These are phyloP conservation scores for Fusarium sp. DNA, from an alignment of 2,329 filamentous ascomycete genomes.

Conservation along the genomic window DNA sequence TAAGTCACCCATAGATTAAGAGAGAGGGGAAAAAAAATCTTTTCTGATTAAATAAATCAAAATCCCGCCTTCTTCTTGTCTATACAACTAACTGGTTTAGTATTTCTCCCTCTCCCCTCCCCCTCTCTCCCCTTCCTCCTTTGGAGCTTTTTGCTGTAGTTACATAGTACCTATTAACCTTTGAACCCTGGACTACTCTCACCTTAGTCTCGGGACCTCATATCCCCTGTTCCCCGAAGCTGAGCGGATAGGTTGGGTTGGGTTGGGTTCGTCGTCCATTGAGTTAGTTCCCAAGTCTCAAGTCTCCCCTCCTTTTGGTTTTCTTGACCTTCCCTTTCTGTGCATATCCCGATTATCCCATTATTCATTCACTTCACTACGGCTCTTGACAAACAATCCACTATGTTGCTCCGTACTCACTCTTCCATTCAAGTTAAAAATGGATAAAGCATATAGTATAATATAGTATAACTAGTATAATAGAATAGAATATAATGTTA, in stretches of 20 bases:
- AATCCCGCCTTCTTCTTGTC: slow-evolving; percentile 4
- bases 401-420: neutral
- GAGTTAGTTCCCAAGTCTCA: neutral
- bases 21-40: too few relatives aligned
- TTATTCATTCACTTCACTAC: neutral
- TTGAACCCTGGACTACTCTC: too few relatives aligned
- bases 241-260: too few relatives aligned
- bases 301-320: slow-evolving; percentile 11
- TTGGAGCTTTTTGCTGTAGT: neutral
- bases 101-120: neutral
- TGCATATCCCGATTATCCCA: slow-evolving; percentile 18
- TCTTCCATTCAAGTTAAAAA: neutral
- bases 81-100: too few relatives aligned
- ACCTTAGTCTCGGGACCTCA: slow-evolving; percentile 14
- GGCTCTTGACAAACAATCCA: neutral
- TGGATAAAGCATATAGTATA: neutral
- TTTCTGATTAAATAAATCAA: neutral
- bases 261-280: neutral
- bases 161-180: too few relatives aligned
- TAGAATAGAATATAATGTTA: neutral
- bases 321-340: slow-evolving; percentile 31
- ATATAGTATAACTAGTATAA: too few relatives aligned
- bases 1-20: too few relatives aligned
- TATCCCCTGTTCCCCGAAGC: slow-evolving; percentile 32
- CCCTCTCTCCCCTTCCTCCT: neutral